Base-by-base conservation (phyloP, 805 yeast genomes). In the Metschnikowia vanudenii region DNA sequence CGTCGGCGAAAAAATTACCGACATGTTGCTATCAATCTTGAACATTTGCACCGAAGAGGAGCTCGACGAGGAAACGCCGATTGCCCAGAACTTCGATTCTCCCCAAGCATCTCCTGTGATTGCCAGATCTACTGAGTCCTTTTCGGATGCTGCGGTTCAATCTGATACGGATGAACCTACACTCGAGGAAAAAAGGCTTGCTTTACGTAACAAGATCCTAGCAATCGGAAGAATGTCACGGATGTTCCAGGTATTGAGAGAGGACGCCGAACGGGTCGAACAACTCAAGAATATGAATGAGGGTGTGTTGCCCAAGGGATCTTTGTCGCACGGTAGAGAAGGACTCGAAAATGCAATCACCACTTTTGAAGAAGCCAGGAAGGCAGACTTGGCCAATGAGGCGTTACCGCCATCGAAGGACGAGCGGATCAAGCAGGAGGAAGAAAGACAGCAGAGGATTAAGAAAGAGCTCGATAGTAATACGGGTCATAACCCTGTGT, bases 31-130 rank as follows among this genome's bases (percentile, higher is more conserved):
- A 18, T 80, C 94, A 0, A 87, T 92, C 33, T 76, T 94, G 63
- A 92, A 92, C 65, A 88, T 94, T 47, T 92, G 99, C 70, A 87
- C 97, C 0, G 96, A 91, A 61, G 97, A 92, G 61, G 99, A 92
- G 65, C 75, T 92, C 48, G 92, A 84, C 47, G 88, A 84, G 59
- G 92, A 81, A 14, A 78, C 82, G 0, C 80, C 82, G 20, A 58
- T 81, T 22, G 77, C 76, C 6, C 69, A 69, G 24, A 14, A 31
- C 33, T 28, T 35, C 20, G 52, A 46, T 12, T 39, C 48, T 20
- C 55, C 50, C 12, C 51, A 41, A 41, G 50, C 45, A 36, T 60
- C 71, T 19, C 73, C 69, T 1, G 59, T 50, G 51, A 32, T 43
- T 20, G 24, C 44, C 18, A 34, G 43, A 16, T 35, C 51, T 31